phyloP scores from a whole-genome alignment of 305 asterid species.

The Fraxinus latifolia region DNA sequence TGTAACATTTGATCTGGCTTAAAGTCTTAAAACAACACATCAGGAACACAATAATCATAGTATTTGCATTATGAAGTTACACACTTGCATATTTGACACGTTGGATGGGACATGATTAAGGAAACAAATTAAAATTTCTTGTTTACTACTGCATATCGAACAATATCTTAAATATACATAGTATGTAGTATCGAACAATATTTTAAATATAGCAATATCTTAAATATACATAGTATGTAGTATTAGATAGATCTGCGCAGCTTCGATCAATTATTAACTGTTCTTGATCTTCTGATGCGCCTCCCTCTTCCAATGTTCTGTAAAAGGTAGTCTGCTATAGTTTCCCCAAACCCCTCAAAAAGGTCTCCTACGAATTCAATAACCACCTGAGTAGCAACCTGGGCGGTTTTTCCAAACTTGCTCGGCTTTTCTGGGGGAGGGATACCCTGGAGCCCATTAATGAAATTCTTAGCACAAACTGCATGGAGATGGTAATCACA shows the following conservation, averaged over 20 bases:
- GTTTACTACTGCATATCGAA: neutral
- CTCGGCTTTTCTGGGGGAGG: conserved; percentile 58
- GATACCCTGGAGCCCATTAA: conserved; percentile 69
- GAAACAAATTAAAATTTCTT: no score
- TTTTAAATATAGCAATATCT: neutral
- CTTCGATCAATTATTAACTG: neutral
- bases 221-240: neutral
- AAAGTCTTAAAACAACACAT: neutral
- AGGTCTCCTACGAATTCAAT: conserved; percentile 68
- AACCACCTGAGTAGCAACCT: conserved; percentile 70
- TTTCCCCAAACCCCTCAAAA: conserved; percentile 77
- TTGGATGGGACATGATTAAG: neutral
- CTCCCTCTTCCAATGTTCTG: conserved; percentile 54
- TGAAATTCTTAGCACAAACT: conserved; percentile 57
- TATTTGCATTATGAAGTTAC: neutral
- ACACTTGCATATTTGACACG: neutral
- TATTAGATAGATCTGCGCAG: neutral
- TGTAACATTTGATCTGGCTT: neutral
- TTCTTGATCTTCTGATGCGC: conserved; percentile 29
- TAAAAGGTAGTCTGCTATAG: conserved; percentile 58
- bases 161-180: neutral
- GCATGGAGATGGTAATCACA: conserved; percentile 83
- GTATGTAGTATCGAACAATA: neutral
- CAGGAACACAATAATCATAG: neutral
- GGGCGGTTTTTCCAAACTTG: conserved; percentile 57